Evolutionary conservation across 2,329 filamentous ascomycete genomes (phyloP).

Genomic region (Botrytis hyacinthi): DNA sequence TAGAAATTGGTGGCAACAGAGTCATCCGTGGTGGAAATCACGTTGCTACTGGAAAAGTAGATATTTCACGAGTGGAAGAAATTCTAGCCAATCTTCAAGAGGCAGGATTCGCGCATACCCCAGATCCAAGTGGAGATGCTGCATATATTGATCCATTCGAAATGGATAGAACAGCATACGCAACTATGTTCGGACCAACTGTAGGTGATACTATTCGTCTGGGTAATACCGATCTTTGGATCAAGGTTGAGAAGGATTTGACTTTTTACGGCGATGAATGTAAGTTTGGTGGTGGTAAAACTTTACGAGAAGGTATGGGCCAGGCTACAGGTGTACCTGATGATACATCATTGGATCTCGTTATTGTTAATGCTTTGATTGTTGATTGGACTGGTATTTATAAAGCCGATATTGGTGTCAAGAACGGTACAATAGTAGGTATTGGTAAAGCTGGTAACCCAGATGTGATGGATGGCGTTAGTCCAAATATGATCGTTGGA

Average conservation of each 20-base stretch:
- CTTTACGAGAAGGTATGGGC: constrained; percentile 91
- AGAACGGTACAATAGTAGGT: constrained; percentile 77
- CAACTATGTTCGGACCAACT: constrained; percentile 89
- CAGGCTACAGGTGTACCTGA: constrained; percentile 78
- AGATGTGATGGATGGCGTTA: constrained; percentile 91
- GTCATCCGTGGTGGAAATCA: constrained; percentile 82
- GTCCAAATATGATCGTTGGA: constrained; percentile 75
- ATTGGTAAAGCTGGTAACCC: constrained; percentile 96
- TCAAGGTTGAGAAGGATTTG: constrained; percentile 82
- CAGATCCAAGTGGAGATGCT: constrained; percentile 57
- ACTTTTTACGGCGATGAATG: constrained; percentile 90
- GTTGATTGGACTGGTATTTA: constrained; percentile 91
- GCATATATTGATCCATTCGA: constrained; percentile 59
- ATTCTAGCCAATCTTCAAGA: constrained; percentile 66
- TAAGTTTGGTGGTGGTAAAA: constrained; percentile 93
- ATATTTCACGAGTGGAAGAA: constrained; percentile 58
- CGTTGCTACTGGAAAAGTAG: constrained; percentile 71
- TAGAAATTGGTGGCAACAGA: constrained; percentile 79
- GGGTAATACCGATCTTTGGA: constrained; percentile 83
- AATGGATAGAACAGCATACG: constrained; percentile 77
- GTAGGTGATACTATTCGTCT: constrained; percentile 81
- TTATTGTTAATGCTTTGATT: constrained; percentile 85
- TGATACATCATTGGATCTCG: constrained; percentile 73
- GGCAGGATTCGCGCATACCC: constrained; percentile 75
- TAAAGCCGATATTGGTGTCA: constrained; percentile 95